A percentile compares a stretch with the other conserved stretches of the same genome.
phyloP scores from a whole-genome alignment of 1,284 basidiomycete species.

The Fomitopsis schrenkii region DNA sequence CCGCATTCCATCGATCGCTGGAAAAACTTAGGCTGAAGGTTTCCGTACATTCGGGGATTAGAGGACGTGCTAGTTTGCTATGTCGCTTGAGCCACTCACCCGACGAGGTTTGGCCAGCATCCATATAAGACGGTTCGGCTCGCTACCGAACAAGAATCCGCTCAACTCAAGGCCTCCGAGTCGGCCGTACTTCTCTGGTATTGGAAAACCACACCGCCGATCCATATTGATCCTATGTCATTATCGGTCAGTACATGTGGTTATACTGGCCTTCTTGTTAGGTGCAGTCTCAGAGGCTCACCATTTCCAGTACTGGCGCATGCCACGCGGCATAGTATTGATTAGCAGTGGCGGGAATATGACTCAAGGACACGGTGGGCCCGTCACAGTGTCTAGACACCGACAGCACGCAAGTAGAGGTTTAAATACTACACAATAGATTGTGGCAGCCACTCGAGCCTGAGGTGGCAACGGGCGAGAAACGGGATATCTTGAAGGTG shows the following conservation, averaged over 20 bases:
- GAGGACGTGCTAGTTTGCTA: background rate
- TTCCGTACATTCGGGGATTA: background rate
- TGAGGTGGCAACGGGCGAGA: too few species aligned
- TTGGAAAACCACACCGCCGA: background rate
- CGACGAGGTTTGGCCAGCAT: background rate
- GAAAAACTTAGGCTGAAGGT: background rate
- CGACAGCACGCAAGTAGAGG: too few species aligned
- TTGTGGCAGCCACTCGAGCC: too few species aligned
- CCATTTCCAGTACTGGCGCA: background rate
- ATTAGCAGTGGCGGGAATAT: too few species aligned
- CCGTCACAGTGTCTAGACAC: too few species aligned
- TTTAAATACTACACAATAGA: too few species aligned
- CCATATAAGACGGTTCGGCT: background rate
- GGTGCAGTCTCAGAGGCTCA: background rate
- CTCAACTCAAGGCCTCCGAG: background rate
- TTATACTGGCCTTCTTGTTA: background rate
- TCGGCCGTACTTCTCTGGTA: background rate
- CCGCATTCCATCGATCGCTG: background rate
- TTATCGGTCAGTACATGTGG: too few species aligned
- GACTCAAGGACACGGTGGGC: too few species aligned
- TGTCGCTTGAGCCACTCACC: background rate
- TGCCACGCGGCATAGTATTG: background rate
- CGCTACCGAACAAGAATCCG: background rate
- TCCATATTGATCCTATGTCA: background rate
- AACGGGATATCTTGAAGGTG: too few species aligned